Evolutionary conservation across 805 yeast genomes (phyloP), one percentile per base, ranked within the genome.

Genomic region (Yarrowia porcina): DNA sequence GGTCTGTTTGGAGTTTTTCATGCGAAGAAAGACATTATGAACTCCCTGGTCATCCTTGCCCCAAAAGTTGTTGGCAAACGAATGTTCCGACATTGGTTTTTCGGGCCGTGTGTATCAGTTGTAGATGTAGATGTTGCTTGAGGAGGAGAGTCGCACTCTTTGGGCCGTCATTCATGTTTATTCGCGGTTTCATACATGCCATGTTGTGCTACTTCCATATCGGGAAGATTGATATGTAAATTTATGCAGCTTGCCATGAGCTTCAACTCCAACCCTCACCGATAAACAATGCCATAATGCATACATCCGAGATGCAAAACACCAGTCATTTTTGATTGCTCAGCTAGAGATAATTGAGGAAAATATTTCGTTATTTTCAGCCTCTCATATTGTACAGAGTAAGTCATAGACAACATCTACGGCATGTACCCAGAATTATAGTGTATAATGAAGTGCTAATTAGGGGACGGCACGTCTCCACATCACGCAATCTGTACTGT

Each of bases 41-140:
- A 83, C 82, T 5, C 94, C 90, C 45, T 80, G 75, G 56, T 84
- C 87, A 63, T 86, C 86, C 61, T 75, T 70, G 27, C 87, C 85
- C 83, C 89, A 77, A 64, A 76, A 74, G 65, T 72, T 71, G 65
- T 72, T 73, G 32, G 72, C 73, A 69, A 71, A 73, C 47, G 69
- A 68, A 38, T 59, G 42, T 52, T 52, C 59, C 44, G 59, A 52
- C 59, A 52, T 52, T 49, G 52, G 25, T 45, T 7, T 23, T 12
- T 47, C n/a, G 38, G 54, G 36, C 38, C 38, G 23, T 13, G 28
- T 32, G 38, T 27, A 27, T 45, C 25, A 28, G 39, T 21, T 32
- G 56, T 28, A 30, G 52, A 45, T 45, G 52, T 45, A n/a, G n/a
- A n/a, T n/a, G n/a, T n/a, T n/a, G 52, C 36, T 44, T 15, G 32